Conservation (phyloP, 2,329 filamentous ascomycete genomes). For the Rugonectria rugulosa region DNA sequence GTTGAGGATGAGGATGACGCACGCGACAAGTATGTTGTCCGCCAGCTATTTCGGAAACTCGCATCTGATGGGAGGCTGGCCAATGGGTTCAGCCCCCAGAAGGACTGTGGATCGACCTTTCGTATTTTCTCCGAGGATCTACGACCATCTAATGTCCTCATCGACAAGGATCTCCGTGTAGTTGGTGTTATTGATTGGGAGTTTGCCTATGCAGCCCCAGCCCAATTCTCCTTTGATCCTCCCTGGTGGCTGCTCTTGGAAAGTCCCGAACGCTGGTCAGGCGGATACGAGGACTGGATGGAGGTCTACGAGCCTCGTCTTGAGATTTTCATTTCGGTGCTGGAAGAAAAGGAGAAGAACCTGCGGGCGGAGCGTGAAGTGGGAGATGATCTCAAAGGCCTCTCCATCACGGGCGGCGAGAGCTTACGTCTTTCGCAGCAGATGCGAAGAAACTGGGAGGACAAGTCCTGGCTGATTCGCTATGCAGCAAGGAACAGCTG, state of each 20-base stretch:
- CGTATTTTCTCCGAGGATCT: constrained; percentile 47
- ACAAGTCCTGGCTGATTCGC: too few relatives aligned
- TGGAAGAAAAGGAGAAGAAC: too few relatives aligned
- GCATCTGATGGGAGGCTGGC: constrained; percentile 16
- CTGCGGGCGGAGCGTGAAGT: too few relatives aligned
- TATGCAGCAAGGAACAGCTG: too few relatives aligned
- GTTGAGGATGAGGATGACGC: constrained; percentile 41
- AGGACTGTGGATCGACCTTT: constrained; percentile 11
- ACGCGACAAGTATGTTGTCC: constrained; percentile 44
- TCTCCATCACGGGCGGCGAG: too few relatives aligned
- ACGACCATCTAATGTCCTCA: constrained; percentile 42
- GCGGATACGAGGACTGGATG: constrained; percentile 41
- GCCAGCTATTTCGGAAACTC: constrained; percentile 44
- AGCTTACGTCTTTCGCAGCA: too few relatives aligned
- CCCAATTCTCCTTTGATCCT: constrained; percentile 45
- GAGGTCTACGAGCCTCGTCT: constrained; percentile 42
- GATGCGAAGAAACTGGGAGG: too few relatives aligned
- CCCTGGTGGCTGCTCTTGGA: constrained; percentile 51
- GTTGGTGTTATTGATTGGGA: constrained; percentile 51
- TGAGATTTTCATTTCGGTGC: constrained; percentile 42
- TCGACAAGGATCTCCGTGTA: constrained; percentile 36
- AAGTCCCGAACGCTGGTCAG: constrained; percentile 42
- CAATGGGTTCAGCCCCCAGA: neutral
- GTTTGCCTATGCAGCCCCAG: constrained; percentile 44
- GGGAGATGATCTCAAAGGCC: too few relatives aligned